Conservation (phyloP, 176 grass and related monocot species). For the Dactylis glomerata region DNA sequence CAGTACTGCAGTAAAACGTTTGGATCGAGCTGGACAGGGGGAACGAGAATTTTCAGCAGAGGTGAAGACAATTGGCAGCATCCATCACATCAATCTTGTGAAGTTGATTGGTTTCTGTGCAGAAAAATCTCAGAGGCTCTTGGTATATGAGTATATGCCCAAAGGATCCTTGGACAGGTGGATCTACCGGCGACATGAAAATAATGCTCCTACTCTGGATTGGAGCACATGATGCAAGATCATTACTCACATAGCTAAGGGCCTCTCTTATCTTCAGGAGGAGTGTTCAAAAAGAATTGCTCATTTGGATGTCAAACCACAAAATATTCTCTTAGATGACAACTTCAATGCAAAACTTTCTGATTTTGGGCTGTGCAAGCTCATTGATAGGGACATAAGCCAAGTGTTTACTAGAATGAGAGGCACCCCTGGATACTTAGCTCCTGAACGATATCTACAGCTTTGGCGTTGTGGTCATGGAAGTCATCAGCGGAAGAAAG, state of each 20-base stretch:
- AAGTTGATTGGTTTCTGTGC: slow-evolving; percentile 49
- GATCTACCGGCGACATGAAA: slow-evolving; percentile 27
- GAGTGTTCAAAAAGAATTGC: slow-evolving; percentile 39
- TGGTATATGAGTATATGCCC: slow-evolving; percentile 49
- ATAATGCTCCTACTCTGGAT: slow-evolving; percentile 10
- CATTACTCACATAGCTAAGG: slow-evolving; percentile 39
- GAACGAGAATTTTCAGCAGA: slow-evolving; percentile 45
- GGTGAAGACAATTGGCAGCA: slow-evolving; percentile 43
- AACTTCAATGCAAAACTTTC: not conserved
- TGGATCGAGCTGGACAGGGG: slow-evolving; percentile 24
- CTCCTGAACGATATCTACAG: not conserved
- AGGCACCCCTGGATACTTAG: not conserved
- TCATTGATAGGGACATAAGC: not conserved
- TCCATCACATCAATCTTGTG: slow-evolving; percentile 52
- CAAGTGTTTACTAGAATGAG: not conserved
- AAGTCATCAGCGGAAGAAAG: not conserved
- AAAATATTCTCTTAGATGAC: not conserved
- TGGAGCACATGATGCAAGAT: slow-evolving; percentile 30
- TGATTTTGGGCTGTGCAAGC: not conserved
- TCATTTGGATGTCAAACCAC: slow-evolving; percentile 27
- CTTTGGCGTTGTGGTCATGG: not conserved
- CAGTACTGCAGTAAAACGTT: slow-evolving; percentile 24
- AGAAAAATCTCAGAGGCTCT: slow-evolving; percentile 41
- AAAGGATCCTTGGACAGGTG: slow-evolving; percentile 49
- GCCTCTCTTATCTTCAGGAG: slow-evolving; percentile 53